phyloP scores from a whole-genome alignment of 2,329 filamentous ascomycete genomes.

The Penicillium sp. region DNA sequence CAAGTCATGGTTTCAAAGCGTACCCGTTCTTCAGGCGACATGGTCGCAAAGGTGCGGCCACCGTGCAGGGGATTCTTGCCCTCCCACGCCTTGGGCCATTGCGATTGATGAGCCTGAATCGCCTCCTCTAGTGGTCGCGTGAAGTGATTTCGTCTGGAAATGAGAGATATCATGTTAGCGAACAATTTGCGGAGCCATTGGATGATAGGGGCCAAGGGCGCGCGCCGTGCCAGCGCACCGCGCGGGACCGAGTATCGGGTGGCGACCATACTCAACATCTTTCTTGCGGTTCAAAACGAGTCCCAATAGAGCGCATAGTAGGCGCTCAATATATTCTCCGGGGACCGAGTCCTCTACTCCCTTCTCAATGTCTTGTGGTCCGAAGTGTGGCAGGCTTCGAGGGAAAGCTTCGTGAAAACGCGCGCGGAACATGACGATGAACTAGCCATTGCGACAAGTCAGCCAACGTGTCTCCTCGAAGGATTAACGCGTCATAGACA shows the following conservation, averaged over 20 bases:
- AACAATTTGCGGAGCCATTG: constrained; percentile 13
- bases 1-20: constrained; percentile 29
- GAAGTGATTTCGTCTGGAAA: constrained; percentile 81
- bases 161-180: constrained; percentile 36
- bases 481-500: constrained; percentile 34
- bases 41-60: constrained; percentile 76
- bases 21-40: constrained; percentile 83
- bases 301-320: constrained; percentile 86
- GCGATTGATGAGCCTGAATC: constrained; percentile 76
- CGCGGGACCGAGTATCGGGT: constrained; percentile 26
- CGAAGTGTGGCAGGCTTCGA: constrained; percentile 83
- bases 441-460: constrained; percentile 59
- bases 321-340: constrained; percentile 80
- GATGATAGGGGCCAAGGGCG: constrained; percentile 12
- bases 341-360: constrained; percentile 78
- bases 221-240: constrained; percentile 14
- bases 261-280: constrained; percentile 83
- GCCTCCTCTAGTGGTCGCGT: constrained; percentile 92
- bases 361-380: constrained; percentile 91
- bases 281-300: constrained; percentile 96
- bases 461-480: constrained; percentile 38
- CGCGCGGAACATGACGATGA: constrained; percentile 96
- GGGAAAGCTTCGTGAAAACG: constrained; percentile 90
- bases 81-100: constrained; percentile 88
- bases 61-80: constrained; percentile 81